Percentiles rank a stretch among this genome's conserved stretches.
phyloP scores from a whole-genome alignment of 305 asterid genomes.

The Fraxinus paxiana region DNA sequence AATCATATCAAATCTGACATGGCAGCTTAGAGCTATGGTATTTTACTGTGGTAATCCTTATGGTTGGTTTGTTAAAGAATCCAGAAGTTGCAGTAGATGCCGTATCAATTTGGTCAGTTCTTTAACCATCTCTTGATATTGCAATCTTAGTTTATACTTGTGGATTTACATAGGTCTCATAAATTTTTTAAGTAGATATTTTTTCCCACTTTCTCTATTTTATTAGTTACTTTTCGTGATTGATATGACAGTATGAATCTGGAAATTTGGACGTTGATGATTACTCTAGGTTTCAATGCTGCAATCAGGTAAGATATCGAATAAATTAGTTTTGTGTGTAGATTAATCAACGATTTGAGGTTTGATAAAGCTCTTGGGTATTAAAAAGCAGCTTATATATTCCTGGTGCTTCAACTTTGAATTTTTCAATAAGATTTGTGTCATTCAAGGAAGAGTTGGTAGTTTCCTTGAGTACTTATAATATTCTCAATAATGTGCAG shows the following conservation, averaged over 20 bases:
- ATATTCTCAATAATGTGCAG: constrained; percentile 29
- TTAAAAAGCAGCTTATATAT: neutral
- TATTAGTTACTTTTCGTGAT: neutral
- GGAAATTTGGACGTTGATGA: constrained; percentile 67
- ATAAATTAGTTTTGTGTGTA: neutral
- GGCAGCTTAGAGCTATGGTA: constrained; percentile 85
- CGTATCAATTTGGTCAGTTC: constrained; percentile 67
- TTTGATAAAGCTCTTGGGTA: neutral
- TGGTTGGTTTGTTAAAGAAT: constrained; percentile 75
- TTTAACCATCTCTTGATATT: neutral
- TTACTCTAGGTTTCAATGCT: constrained; percentile 76
- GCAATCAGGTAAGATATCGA: constrained; percentile 55
- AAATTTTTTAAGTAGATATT: neutral
- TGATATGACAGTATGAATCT: constrained; percentile 56
- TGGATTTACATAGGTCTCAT: neutral
- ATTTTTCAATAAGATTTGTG: neutral
- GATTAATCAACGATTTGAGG: neutral
- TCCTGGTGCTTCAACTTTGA: neutral
- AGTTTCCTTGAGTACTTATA: neutral
- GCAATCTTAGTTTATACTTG: neutral
- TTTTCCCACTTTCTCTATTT: neutral
- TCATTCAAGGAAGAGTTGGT: neutral
- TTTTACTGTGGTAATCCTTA: constrained; percentile 54
- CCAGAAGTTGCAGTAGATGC: constrained; percentile 74
- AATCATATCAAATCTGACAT: neutral